phyloP scores from a whole-genome alignment of 176 grass and related monocot species.

The Alopecurus myosuroides region DNA sequence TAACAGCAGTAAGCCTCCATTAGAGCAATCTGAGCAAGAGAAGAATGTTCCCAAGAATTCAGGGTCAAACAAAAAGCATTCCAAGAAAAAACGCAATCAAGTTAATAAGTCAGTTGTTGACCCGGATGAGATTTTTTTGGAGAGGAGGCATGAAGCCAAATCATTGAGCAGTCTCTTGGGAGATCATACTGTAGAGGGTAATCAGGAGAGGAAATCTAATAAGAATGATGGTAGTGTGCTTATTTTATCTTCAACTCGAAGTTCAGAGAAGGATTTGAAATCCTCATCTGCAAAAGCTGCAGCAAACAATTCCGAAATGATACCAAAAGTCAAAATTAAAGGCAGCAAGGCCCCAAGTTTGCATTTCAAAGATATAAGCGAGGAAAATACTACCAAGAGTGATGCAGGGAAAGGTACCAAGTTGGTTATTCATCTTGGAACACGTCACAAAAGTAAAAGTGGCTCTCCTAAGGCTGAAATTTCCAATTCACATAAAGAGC shows the following conservation, averaged over 20 bases:
- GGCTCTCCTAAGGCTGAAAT: constrained; percentile 78
- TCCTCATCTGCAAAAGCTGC: constrained; percentile 16
- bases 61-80: constrained; percentile 55
- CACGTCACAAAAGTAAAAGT: constrained; percentile 72
- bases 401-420: constrained; percentile 74
- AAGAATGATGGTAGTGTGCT: constrained; percentile 36
- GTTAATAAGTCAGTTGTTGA: constrained; percentile 32
- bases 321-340: constrained; percentile 72
- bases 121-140: constrained; percentile 53
- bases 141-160: constrained; percentile 55
- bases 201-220: constrained; percentile 30
- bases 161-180: constrained; percentile 46
- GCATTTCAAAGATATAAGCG: constrained; percentile 57
- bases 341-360: constrained; percentile 54
- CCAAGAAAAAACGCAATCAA: constrained; percentile 65
- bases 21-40: constrained; percentile 50
- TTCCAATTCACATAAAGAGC: constrained; percentile 71
- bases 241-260: constrained; percentile 49
- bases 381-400: constrained; percentile 54
- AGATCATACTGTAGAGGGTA: constrained; percentile 43
- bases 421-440: constrained; percentile 87
- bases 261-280: constrained; percentile 43
- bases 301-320: constrained; percentile 28
- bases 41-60: constrained; percentile 48
- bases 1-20: constrained; percentile 47